Evolutionary conservation across 2,329 filamentous ascomycete species (phyloP).

Genomic region (Pseudodiploospora longispora): DNA sequence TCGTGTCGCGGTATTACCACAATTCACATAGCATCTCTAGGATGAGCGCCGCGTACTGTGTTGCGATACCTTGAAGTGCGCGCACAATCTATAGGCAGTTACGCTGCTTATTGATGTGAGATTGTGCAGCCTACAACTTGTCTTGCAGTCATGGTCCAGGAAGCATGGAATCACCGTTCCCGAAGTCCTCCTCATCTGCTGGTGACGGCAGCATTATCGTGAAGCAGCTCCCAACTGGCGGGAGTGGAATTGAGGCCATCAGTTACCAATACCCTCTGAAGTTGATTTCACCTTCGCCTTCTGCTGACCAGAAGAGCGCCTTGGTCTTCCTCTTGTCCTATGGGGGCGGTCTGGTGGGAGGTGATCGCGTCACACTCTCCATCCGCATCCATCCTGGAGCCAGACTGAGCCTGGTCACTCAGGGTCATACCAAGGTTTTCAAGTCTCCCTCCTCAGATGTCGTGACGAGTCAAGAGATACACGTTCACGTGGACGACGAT

Average conservation of each 20-base stretch:
- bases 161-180: conserved; percentile 54
- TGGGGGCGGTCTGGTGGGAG: conserved; percentile 84
- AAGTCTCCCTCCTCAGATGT: conserved; percentile 56
- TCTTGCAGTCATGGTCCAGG: conserved; percentile 10
- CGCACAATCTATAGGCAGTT: too few relatives aligned
- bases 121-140: not conserved
- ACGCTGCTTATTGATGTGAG: too few relatives aligned
- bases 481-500: conserved; percentile 39
- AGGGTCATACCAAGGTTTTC: conserved; percentile 93
- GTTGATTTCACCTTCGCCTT: conserved; percentile 71
- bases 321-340: conserved; percentile 90
- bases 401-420: conserved; percentile 58
- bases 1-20: too few relatives aligned
- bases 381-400: conserved; percentile 58
- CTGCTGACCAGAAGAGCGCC: conserved; percentile 56
- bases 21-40: too few relatives aligned
- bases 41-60: too few relatives aligned
- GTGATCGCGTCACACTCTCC: conserved; percentile 69
- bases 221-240: conserved; percentile 60
- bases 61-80: too few relatives aligned
- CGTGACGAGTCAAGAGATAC: conserved; percentile 50
- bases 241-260: conserved; percentile 64
- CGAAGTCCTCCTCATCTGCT: conserved; percentile 61
- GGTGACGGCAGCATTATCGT: conserved; percentile 74
- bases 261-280: conserved; percentile 94